Percentiles rank a stretch among this genome's conserved stretches.
These are phyloP conservation scores for Paulownia fortunei DNA, from an alignment of 257 asterid genomes.

Conservation along the genomic window DNA sequence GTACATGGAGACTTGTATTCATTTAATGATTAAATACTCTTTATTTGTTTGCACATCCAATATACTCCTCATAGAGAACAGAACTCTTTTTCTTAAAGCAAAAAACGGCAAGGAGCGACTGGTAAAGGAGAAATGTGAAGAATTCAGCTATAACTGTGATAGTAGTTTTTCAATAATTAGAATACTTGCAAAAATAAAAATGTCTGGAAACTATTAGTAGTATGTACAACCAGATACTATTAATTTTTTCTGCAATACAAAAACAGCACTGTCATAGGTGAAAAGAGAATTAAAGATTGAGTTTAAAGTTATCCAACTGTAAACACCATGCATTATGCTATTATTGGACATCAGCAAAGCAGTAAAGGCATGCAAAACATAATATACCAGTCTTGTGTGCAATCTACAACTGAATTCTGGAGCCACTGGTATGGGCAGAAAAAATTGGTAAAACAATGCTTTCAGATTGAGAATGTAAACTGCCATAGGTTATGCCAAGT, in stretches of 20 bases:
- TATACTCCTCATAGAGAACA: not conserved
- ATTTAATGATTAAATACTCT: not conserved
- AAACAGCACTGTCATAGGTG: not conserved
- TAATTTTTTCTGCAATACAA: not conserved
- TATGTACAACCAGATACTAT: not conserved
- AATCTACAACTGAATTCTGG: not conserved
- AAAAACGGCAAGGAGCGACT: not conserved
- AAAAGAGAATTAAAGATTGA: not conserved
- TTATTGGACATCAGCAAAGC: not conserved
- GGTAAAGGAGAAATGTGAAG: not conserved
- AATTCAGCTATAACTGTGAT: not conserved
- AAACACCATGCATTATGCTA: not conserved
- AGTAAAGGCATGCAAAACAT: not conserved
- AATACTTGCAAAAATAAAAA: not conserved
- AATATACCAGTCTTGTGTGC: not conserved
- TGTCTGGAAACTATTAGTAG: not conserved
- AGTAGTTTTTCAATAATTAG: no score
- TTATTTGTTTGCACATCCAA: not conserved
- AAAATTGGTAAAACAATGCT: not conserved
- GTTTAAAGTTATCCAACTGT: not conserved
- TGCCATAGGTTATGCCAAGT: not conserved
- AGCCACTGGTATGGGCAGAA: not conserved
- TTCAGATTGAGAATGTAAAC: not conserved
- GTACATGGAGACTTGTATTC: not conserved
- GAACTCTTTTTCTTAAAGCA: not conserved